Evolutionary conservation across 768 basidiomycete species (phyloP), one percentile per base, ranked within the genome.

Genomic region (Tephrocybe sp.): DNA sequence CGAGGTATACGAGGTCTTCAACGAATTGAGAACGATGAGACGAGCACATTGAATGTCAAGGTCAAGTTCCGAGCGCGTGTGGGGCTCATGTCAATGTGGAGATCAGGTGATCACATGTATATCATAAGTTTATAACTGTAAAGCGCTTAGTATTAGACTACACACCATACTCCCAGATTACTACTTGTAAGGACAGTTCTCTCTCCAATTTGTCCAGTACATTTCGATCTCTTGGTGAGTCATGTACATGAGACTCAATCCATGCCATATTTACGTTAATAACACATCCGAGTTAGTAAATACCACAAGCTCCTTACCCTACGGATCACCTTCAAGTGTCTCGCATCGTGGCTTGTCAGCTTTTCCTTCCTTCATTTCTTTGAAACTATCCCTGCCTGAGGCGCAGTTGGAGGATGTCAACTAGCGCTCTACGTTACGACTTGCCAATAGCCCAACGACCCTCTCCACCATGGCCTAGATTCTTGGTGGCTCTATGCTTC

Each of bases 401-500:
- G 26, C 32, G 12, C 12, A n/a, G 23, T 14, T 22, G 8, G 14
- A 53, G 57, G 50, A 57, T 62, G 69, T 60, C 62, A 48, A 49
- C 58, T 41, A 47, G 54, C 19, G 39, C 54, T 38, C 61, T 58
- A 22, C 66, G 54, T 34, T 68, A 84, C 62, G 66, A 73, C 14
- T 57, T 84, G 19, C 78, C 80, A 19, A 84, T 89, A 41, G 57
- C 68, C 44, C 60, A 68, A 46, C 80, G 87, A 20, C 80, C 80
- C 8, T 68, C 74, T 1, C 67, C 68, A 43, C 65, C 84, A 54
- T 88, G 84, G 82, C 39, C 52, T 34, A 79, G 78, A 65, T 69
- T 63, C 1, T 43, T 83, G 40, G 62, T 76, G 22, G 83, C 74
- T 22, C 30, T 80, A 4, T 62, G 80, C 20, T 89, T 84, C 65